A percentile compares a stretch with the other conserved stretches of the same genome.
These are phyloP conservation scores for Nigrograna mackinnonii DNA, from an alignment of 2,329 filamentous ascomycete genomes.

Conservation along the genomic window DNA sequence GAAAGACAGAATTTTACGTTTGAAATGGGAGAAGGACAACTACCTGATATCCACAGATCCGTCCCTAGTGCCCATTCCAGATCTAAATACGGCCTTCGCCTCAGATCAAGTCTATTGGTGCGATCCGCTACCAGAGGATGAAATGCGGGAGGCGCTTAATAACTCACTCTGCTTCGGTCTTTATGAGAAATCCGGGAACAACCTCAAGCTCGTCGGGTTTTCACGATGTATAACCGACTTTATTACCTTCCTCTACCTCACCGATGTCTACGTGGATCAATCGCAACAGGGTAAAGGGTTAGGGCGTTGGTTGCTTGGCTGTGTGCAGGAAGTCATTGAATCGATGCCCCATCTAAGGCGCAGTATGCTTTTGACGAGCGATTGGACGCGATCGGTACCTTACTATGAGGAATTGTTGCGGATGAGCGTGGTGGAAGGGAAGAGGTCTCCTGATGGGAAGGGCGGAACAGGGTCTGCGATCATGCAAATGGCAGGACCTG, in stretches of 20 bases:
- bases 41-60: conserved; percentile 12
- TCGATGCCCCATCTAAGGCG: conserved; percentile 9
- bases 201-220: conserved; percentile 6
- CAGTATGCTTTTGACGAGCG: conserved; percentile 11
- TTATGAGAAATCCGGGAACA: background rate
- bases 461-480: conserved; percentile 3
- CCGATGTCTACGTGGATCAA: conserved; percentile 13
- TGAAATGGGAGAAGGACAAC: conserved; percentile 6
- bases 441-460: conserved; percentile 1
- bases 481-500: conserved; percentile 7
- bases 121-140: background rate
- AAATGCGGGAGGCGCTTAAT: background rate
- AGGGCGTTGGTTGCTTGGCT: conserved; percentile 10
- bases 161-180: background rate
- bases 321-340: conserved; percentile 11
- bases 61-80: conserved; percentile 5
- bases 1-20: background rate
- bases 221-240: conserved; percentile 13
- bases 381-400: conserved; percentile 11
- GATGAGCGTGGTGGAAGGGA: conserved; percentile 6
- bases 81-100: conserved; percentile 8
- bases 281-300: conserved; percentile 8
- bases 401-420: conserved; percentile 14
- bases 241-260: conserved; percentile 10
- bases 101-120: conserved; percentile 12